Conservation (phyloP, 306 rosid genomes). For the Alnus glutinosa region DNA sequence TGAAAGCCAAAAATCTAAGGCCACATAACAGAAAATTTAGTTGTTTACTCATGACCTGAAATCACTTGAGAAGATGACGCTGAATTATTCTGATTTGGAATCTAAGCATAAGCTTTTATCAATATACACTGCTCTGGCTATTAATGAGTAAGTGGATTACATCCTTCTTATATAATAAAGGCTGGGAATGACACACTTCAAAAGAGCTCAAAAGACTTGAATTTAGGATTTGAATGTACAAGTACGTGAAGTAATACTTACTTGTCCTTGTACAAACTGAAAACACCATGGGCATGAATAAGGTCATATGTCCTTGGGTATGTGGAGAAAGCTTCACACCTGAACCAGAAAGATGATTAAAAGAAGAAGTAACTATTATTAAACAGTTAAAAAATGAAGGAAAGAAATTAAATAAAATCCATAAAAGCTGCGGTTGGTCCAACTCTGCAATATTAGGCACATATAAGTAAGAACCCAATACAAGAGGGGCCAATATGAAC, state of each 20-base stretch:
- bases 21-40: neutral
- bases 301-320: constrained; percentile 98
- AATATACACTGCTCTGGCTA: neutral
- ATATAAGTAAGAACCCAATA: constrained; percentile 8
- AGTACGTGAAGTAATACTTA: constrained; percentile 40
- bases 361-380: constrained; percentile 3
- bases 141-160: neutral
- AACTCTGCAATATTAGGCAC: constrained; percentile 1
- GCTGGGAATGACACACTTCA: neutral
- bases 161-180: neutral
- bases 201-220: constrained; percentile 8
- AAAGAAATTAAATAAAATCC: neutral
- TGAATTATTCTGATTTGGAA: neutral
- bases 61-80: neutral
- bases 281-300: constrained; percentile 81
- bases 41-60: neutral
- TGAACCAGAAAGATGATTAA: constrained; percentile 34
- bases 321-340: constrained; percentile 94
- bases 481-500: constrained; percentile 11
- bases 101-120: constrained; percentile 5
- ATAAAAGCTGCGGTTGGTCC: neutral
- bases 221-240: constrained; percentile 9
- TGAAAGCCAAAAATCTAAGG: neutral
- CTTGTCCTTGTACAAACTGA: constrained; percentile 81
- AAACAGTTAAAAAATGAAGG: constrained; percentile 1